These are phyloP conservation scores for Linnemannia hyalina DNA, from an alignment of 192 early-diverging fungal genomes.

Conservation along the genomic window DNA sequence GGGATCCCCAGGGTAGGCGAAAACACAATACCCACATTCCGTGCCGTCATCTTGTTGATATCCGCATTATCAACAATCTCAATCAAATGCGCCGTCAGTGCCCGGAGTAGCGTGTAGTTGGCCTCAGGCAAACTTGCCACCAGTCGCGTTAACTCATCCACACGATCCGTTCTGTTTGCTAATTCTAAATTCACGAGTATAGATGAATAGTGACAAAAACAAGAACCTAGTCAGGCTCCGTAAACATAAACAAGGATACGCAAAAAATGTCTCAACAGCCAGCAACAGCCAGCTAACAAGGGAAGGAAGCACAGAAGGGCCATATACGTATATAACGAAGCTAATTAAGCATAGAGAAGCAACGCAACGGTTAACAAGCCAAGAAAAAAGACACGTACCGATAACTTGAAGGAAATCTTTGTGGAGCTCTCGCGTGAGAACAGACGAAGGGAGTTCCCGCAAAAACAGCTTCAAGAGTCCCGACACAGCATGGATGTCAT, in stretches of 20 bases:
- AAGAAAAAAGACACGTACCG: slow-evolving; percentile 55
- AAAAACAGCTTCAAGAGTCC: slow-evolving; percentile 94
- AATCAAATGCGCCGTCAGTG: slow-evolving; percentile 91
- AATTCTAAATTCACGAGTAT: slow-evolving; percentile 65
- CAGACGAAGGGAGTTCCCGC: slow-evolving; percentile 88
- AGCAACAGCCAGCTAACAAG: too few relatives aligned
- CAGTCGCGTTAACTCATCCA: slow-evolving; percentile 86
- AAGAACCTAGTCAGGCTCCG: too few relatives aligned
- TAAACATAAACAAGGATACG: too few relatives aligned
- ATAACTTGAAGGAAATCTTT: slow-evolving; percentile 87
- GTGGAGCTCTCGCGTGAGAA: slow-evolving; percentile 86
- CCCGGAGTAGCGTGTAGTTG: slow-evolving; percentile 92
- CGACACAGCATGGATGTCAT: slow-evolving; percentile 94
- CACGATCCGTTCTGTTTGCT: slow-evolving; percentile 82
- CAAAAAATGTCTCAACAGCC: too few relatives aligned
- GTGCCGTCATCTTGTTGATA: slow-evolving; percentile 95
- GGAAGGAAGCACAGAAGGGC: too few relatives aligned
- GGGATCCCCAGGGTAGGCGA: slow-evolving; percentile 95
- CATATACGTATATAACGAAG: background rate
- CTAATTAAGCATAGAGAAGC: background rate
- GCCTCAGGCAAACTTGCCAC: slow-evolving; percentile 83
- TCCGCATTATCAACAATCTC: slow-evolving; percentile 86
- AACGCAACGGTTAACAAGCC: background rate
- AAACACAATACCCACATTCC: slow-evolving; percentile 97
- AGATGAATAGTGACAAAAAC: background rate